Evolutionary conservation across 345 rosid genomes (phyloP).

Genomic region (Kernera saxatilis): DNA sequence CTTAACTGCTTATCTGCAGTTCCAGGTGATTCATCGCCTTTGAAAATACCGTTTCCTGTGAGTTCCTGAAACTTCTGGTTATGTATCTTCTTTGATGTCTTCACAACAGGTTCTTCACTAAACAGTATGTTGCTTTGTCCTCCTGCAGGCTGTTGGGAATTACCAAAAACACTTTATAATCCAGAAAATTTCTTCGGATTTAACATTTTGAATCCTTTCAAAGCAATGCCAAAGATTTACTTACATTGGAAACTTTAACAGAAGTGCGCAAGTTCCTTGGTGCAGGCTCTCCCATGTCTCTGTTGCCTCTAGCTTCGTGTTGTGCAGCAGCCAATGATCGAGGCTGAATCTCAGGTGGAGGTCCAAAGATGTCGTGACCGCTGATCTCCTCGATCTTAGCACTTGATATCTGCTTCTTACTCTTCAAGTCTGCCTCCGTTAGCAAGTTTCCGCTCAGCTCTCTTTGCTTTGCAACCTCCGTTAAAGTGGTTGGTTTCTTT

Average conservation of each 20-base stretch:
- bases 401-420: slow-evolving; percentile 64
- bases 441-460: slow-evolving; percentile 70
- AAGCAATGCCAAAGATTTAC: background rate
- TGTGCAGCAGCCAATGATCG: slow-evolving; percentile 56
- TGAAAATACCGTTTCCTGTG: slow-evolving; percentile 73
- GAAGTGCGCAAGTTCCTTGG: slow-evolving; percentile 63
- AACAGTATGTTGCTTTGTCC: slow-evolving; percentile 68
- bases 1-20: slow-evolving; percentile 70
- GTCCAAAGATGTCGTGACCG: slow-evolving; percentile 77
- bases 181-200: background rate
- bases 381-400: slow-evolving; percentile 85
- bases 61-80: slow-evolving; percentile 70
- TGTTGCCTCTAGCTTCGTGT: slow-evolving; percentile 49
- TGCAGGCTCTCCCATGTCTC: slow-evolving; percentile 64
- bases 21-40: slow-evolving; percentile 59
- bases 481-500: slow-evolving; percentile 59
- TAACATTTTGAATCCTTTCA: background rate
- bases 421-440: slow-evolving; percentile 52
- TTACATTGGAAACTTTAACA: slow-evolving; percentile 73
- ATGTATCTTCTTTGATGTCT: slow-evolving; percentile 70
- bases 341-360: slow-evolving; percentile 68
- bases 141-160: slow-evolving; percentile 60
- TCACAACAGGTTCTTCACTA: slow-evolving; percentile 54
- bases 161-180: background rate
- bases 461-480: slow-evolving; percentile 83